Percentiles rank a stretch among this genome's conserved stretches.
phyloP scores from a whole-genome alignment of 139 green algal species.

The Edaphochlamys debaryana region DNA sequence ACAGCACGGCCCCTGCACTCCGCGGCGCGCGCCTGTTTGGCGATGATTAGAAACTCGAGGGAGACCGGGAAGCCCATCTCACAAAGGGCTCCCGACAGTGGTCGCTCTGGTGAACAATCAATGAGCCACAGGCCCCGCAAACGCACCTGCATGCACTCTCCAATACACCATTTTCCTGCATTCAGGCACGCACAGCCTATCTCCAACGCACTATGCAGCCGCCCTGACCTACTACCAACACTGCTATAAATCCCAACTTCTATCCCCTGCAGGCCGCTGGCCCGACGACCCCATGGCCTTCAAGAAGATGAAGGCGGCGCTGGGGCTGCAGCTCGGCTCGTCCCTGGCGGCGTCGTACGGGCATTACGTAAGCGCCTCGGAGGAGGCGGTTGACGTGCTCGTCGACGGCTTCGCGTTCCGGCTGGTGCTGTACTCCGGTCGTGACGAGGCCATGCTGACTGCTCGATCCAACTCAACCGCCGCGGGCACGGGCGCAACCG shows the following conservation, averaged over 20 bases:
- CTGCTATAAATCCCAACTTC: neutral
- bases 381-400: conserved; percentile 78
- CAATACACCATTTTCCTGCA: too few species aligned
- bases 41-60: conserved; percentile 46
- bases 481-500: too few species aligned
- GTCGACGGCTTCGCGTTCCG: conserved; percentile 83
- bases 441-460: conserved; percentile 60
- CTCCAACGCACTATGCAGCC: neutral
- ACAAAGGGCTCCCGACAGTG: conserved; percentile 16
- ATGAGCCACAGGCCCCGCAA: conserved; percentile 40
- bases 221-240: too few species aligned
- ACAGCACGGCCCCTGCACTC: too few species aligned
- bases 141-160: neutral
- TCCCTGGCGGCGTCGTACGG: conserved; percentile 62
- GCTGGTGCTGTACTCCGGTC: conserved; percentile 70
- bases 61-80: conserved; percentile 35
- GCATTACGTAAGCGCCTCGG: conserved; percentile 52
- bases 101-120: conserved; percentile 62
- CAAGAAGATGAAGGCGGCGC: conserved; percentile 76
- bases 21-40: too few species aligned
- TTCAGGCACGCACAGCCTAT: neutral
- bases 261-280: conserved; percentile 57
- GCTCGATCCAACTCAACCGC: too few species aligned
- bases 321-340: conserved; percentile 79
- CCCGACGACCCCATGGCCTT: conserved; percentile 70